Base-by-base conservation (phyloP, 2,329 filamentous ascomycete species). In the Sphaerulina musiva region DNA sequence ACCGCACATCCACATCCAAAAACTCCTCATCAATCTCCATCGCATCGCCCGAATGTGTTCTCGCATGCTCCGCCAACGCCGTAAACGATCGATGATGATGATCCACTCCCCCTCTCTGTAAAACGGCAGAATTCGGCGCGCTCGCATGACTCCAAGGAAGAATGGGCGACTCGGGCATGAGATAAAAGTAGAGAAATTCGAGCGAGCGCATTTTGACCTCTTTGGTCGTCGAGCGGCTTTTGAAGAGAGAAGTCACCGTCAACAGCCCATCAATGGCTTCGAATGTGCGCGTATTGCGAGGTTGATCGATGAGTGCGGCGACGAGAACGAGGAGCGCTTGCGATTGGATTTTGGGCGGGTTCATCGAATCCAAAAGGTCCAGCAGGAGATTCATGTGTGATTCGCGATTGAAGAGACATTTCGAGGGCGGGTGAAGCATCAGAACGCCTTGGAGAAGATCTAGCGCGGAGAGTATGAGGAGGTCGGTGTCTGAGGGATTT, bases 101-200 rank as follows among this genome's bases (percentile, higher is more conserved):
- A 20, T 61, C 62, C 14, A 34, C 54, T 32, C 34, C 34, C 10
- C 47, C 58, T 49, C 63, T 53, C 54, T 64, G 62, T 47, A 65
- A 46, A 3, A 57, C 60, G 5, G 64, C 59, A 14, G 62, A 66
- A 39, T 66, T 65, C 1, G 64, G 64, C 31, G 62, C 63, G 17
- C 59, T 64, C 8, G 52, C 53, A n/a, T 55, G 59, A 7, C 54
- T 52, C 11, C 53, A 38, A 7, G 62, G 64, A 2, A 55, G 46
- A n/a, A 58, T 84, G 14, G 55, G 55, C 0, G 81, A 82, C 73
- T 98, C 93, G 48, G 92, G 91, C 86, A 97, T 95, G 63, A 98
- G 84, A 72, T 97, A 98, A 73, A 97, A 97, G 77, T 97, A 97
- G 48, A 98, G 76, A 69, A 97, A 97, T 72, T 97, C 93, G 63